These are phyloP conservation scores for Petunia axillaris DNA, from an alignment of 257 asterid species.

Conservation along the genomic window DNA sequence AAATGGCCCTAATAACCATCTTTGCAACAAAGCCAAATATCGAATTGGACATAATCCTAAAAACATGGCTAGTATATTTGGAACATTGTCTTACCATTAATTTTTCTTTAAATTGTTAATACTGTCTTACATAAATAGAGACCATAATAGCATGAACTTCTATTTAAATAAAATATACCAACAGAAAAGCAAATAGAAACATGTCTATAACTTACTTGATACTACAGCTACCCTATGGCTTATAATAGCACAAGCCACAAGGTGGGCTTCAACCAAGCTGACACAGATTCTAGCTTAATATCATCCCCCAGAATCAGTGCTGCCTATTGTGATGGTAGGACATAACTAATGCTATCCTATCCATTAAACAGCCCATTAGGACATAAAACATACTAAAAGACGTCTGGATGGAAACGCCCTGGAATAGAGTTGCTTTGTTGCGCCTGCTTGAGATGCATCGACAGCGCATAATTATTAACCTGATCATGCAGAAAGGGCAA, in stretches of 20 bases:
- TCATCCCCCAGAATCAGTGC: not conserved
- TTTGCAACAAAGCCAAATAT: not conserved
- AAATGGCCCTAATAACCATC: not conserved
- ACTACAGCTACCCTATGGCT: conserved; percentile 6
- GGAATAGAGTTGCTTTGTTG: conserved; percentile 73
- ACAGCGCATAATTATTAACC: conserved; percentile 73
- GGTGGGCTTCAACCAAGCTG: conserved; percentile 24
- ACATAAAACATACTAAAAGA: conserved; percentile 48
- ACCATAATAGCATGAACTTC: conserved; percentile 2
- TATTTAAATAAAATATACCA: not conserved
- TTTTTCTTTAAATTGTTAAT: too few species aligned
- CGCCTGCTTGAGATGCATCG: conserved; percentile 92
- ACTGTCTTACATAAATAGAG: not conserved
- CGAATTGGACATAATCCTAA: not conserved
- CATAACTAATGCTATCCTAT: conserved; percentile 13
- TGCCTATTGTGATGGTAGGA: not conserved
- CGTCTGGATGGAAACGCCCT: conserved; percentile 84
- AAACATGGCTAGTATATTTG: not conserved
- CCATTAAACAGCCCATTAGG: not conserved
- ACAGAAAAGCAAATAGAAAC: conserved; percentile 21
- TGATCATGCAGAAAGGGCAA: conserved; percentile 33
- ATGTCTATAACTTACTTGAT: conserved; percentile 2
- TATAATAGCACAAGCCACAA: conserved; percentile 13
- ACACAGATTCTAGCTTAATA: not conserved
- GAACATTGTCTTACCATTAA: not conserved